Evolutionary conservation across 352 stramenopile genomes (phyloP), one percentile per base, ranked within the genome.

Genomic region (Discostella stelligera): DNA sequence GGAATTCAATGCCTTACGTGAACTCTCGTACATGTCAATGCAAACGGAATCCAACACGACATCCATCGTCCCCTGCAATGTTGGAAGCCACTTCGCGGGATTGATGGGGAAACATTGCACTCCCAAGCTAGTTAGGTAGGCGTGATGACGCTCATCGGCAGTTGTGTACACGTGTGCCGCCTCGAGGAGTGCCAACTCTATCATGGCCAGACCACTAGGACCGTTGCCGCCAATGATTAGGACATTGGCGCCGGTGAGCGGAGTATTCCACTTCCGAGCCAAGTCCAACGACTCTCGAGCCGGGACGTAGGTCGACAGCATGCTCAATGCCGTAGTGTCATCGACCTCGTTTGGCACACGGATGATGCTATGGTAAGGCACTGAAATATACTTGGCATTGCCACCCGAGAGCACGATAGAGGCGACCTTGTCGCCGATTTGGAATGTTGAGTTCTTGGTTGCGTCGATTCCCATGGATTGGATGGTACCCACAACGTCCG

Each of bases 401-500:
- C 87, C 84, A 41, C 87, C 87, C 20, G 74, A 82, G 9, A 71
- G 71, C 18, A 88, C 71, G 0, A 84, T 59, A 3, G 78, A 74
- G 32, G 82, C 77, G 61, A 90, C 37, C 62, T 67, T 52, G 81
- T 79, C 41, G 50, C 84, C 65, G 79, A 77, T 4, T 79, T 77
- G 49, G 56, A 78, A 79, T 41, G n/a, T 70, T 11, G 56, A 66
- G 68, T 41, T 48, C 81, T 59, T 52, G 37, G 16, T 20, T 1
- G 70, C 75, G 10, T 71, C 49, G 13, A 21, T 44, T 37, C 64
- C 82, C 10, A 91, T 66, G 41, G 77, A 44, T 54, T 60, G 49
- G 49, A 93, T 71, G 14, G 79, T 90, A 27, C 87, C 87, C 16
- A 91, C 74, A 14, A 90, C 30, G 70, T 91, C 87, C 27, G 84